Percentiles rank a stretch among this genome's conserved stretches.
These are phyloP conservation scores for Wickerhamomyces sydowiorum DNA, from an alignment of 805 yeast species.

Conservation along the genomic window DNA sequence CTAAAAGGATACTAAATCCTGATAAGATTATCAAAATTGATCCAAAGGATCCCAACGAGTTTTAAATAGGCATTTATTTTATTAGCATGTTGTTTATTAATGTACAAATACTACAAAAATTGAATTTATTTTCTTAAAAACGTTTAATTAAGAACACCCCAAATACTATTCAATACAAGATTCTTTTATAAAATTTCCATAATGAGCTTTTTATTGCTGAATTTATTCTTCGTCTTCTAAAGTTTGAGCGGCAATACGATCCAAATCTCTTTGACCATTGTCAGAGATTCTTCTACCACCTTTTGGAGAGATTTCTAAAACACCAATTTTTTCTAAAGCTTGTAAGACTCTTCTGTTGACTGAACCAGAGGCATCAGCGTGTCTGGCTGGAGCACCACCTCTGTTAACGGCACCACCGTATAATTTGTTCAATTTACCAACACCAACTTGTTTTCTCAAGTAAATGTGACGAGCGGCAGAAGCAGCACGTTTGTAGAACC, in stretches of 20 bases:
- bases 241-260: conserved; percentile 99
- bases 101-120: not conserved
- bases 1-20: conserved; percentile 63
- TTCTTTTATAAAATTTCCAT: not conserved
- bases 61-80: not conserved
- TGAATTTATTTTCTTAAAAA: not conserved
- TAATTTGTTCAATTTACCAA: conserved; percentile 96
- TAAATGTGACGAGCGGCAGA: conserved; percentile 99
- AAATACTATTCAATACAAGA: conserved; percentile 1
- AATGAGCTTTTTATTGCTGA: conserved; percentile 3
- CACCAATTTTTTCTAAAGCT: conserved; percentile 97
- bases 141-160: conserved; percentile 1
- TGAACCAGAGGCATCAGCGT: conserved; percentile 98
- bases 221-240: conserved; percentile 75
- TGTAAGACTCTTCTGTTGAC: conserved; percentile 98
- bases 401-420: conserved; percentile 99
- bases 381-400: conserved; percentile 98
- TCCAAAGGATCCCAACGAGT: conserved; percentile 25
- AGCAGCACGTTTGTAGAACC: conserved; percentile 99
- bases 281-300: conserved; percentile 99
- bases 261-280: conserved; percentile 99
- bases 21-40: conserved; percentile 68
- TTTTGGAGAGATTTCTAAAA: conserved; percentile 91
- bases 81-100: not conserved
- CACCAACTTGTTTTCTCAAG: conserved; percentile 99